Base-by-base conservation (phyloP, 345 rosid species). In the Erucastrum elatum region DNA sequence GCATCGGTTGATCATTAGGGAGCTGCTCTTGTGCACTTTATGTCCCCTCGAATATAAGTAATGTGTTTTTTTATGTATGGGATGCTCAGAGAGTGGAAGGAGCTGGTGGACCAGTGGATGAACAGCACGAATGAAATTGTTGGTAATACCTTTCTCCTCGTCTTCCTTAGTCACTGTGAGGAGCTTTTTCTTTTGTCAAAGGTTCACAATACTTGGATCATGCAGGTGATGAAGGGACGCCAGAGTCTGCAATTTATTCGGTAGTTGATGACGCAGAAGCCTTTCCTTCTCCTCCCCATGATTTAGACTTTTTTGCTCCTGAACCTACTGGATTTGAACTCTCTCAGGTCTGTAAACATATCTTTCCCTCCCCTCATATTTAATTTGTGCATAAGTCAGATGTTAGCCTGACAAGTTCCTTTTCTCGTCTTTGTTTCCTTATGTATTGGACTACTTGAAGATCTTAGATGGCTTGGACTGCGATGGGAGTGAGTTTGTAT, bases 241-340 rank as follows among this genome's bases (percentile, higher is more conserved):
- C 98, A 0, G 94, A 91, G 16, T 95, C 97, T 76, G 75, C 68
- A 34, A 83, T 82, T 55, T 82, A 87, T 76, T 94, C 98, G 30
- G 85, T 94, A 51, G 80, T 87, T 71, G 93, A 88, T 62, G 90
- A 91, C 35, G 90, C 83, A 81, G 88, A 85, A 68, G 93, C 90
- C 55, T 91, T 95, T 83, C 97, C 99, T 10, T 93, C 93, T 76
- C 99, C 99, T 75, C 99, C 99, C 61, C 93, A 91, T 76, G 91
- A 90, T 67, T 83, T 84, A 70, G 89, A 81, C 33, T 77, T 95
- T 82, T 88, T 85, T 72, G 76, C 87, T 44, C 56, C 88, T 79
- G 89, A 86, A 69, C 65, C 89, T 35, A 63, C 82, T 58, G 81
- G 82, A 51, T 88, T 90, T 70, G 96, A 95, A 84, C 89, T 93